Conservation (phyloP, 176 grass and related monocot species). For the Coix lacrymajobi region DNA sequence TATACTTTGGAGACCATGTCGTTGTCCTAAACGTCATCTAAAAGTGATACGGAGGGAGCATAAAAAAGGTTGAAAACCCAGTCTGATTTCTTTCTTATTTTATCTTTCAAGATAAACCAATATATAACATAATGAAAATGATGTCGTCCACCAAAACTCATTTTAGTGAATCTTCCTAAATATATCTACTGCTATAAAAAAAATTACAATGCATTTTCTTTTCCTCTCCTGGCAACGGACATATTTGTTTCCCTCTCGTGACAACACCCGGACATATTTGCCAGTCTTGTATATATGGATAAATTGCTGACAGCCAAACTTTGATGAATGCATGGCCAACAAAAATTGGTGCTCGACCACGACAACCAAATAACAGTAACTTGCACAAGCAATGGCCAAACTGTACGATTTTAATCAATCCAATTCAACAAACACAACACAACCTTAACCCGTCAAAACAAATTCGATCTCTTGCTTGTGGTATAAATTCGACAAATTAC, state of each 20-base stretch:
- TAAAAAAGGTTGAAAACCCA: too few relatives aligned
- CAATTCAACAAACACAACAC: background rate
- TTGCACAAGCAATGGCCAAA: background rate
- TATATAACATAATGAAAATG: too few relatives aligned
- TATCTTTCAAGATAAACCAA: too few relatives aligned
- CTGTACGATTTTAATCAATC: background rate
- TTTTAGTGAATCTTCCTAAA: too few relatives aligned
- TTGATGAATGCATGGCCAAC: background rate
- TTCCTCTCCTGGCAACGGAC: too few relatives aligned
- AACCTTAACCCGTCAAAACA: background rate
- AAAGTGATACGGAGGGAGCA: too few relatives aligned
- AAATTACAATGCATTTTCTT: too few relatives aligned
- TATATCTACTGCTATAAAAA: too few relatives aligned
- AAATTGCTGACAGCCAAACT: background rate
- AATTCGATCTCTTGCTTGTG: slow-evolving; percentile 1
- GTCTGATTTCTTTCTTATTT: too few relatives aligned
- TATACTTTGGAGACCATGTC: too few relatives aligned
- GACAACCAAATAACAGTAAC: background rate
- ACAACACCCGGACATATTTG: background rate
- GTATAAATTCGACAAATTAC: slow-evolving; percentile 31
- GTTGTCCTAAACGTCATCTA: too few relatives aligned
- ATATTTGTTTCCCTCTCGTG: background rate
- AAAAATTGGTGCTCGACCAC: background rate
- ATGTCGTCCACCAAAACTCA: too few relatives aligned
- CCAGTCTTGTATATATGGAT: background rate